phyloP scores from a whole-genome alignment of 805 yeast genomes.

The Zygotorulaspora chibaensis region DNA sequence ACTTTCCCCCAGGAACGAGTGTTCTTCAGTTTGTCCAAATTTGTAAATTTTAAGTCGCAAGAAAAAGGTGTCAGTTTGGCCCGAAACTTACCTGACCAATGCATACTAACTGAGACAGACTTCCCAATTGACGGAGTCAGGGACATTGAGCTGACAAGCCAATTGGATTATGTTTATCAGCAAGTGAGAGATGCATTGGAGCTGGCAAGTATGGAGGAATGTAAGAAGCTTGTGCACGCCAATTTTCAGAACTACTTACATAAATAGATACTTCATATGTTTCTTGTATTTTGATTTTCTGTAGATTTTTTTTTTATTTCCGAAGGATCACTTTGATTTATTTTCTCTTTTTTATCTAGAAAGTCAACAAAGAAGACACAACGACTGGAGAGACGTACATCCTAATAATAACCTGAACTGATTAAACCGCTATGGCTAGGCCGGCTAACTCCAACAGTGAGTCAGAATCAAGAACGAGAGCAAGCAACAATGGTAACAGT shows the following conservation, averaged over 20 bases:
- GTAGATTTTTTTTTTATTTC: not conserved
- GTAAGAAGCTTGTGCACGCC: slow-evolving; percentile 11
- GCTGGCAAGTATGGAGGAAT: slow-evolving; percentile 4
- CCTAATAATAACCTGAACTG: not conserved
- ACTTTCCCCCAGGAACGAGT: slow-evolving; percentile 22
- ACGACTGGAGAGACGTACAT: slow-evolving; percentile 5
- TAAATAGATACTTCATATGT: not conserved
- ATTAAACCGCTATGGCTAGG: slow-evolving; percentile 21
- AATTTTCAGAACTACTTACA: slow-evolving; percentile 20
- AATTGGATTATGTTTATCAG: slow-evolving; percentile 13
- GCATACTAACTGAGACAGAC: slow-evolving; percentile 53
- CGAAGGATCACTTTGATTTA: not conserved
- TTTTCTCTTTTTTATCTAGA: too few species aligned
- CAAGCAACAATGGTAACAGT: slow-evolving; percentile 9
- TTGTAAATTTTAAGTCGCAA: slow-evolving; percentile 27
- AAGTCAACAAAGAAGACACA: not conserved
- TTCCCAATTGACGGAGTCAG: slow-evolving; percentile 26
- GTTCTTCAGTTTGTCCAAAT: slow-evolving; percentile 32
- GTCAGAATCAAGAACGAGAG: slow-evolving; percentile 25
- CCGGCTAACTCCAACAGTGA: slow-evolving; percentile 28
- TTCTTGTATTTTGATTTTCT: not conserved
- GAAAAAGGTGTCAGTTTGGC: slow-evolving; percentile 33
- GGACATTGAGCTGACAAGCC: slow-evolving; percentile 9
- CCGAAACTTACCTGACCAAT: slow-evolving; percentile 33
- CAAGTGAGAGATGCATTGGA: slow-evolving; percentile 10